Percentiles rank a stretch among this genome's conserved stretches.
phyloP scores from a whole-genome alignment of 805 yeast species.

The Ogataea corticis region DNA sequence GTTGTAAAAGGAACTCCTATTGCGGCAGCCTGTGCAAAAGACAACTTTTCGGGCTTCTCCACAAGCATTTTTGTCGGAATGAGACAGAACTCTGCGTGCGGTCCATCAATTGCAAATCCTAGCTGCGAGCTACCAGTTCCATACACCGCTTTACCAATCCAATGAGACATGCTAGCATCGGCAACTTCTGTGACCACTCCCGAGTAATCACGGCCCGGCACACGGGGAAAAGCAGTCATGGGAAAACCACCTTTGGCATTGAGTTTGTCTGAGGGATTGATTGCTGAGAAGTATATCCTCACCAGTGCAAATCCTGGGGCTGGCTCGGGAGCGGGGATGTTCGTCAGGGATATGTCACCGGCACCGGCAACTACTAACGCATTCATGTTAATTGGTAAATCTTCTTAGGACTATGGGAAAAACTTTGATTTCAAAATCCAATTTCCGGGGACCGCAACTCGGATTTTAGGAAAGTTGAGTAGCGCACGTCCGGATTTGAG shows the following conservation, averaged over 20 bases:
- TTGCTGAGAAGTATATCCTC: not conserved
- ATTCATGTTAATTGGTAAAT: too few relatives aligned
- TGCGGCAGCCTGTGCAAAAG: too few relatives aligned
- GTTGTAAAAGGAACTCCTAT: not conserved
- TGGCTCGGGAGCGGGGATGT: too few relatives aligned
- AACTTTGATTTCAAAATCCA: too few relatives aligned
- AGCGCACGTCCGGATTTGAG: too few relatives aligned
- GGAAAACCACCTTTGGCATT: conserved; percentile 3
- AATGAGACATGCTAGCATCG: not conserved
- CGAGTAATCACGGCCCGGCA: not conserved
- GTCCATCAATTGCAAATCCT: conserved; percentile 1
- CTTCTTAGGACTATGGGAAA: too few relatives aligned
- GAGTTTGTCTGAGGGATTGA: conserved; percentile 1
- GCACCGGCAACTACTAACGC: too few relatives aligned
- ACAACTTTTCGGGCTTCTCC: not conserved
- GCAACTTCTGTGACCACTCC: too few relatives aligned
- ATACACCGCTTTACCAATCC: conserved; percentile 1
- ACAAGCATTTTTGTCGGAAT: not conserved
- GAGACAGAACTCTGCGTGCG: conserved; percentile 1
- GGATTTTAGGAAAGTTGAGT: too few relatives aligned
- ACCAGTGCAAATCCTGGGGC: not conserved
- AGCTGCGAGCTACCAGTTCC: not conserved
- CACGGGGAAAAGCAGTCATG: not conserved
- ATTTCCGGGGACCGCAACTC: too few relatives aligned
- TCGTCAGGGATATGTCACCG: too few relatives aligned